A percentile compares a stretch with the other conserved stretches of the same genome.
phyloP scores from a whole-genome alignment of 2,329 filamentous ascomycete genomes.

The Apiospora hydei region DNA sequence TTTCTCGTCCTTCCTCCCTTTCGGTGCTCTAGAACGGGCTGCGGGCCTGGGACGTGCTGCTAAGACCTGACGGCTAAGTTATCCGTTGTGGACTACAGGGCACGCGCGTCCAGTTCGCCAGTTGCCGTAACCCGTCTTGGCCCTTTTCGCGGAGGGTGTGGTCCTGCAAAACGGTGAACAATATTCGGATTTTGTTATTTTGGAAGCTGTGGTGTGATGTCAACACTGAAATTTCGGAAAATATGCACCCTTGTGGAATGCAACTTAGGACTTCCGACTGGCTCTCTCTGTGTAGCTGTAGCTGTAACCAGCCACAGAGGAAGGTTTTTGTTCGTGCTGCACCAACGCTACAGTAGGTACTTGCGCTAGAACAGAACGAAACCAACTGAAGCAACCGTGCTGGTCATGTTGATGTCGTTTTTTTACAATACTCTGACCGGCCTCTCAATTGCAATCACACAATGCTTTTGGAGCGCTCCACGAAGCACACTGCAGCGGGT shows the following conservation, averaged over 20 bases:
- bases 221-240: neutral
- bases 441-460: neutral
- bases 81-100: neutral
- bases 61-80: neutral
- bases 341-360: neutral
- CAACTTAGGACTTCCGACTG: neutral
- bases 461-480: neutral
- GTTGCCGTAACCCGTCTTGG: constrained; percentile 17
- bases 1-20: neutral
- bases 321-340: neutral
- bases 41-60: neutral
- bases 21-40: neutral
- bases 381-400: neutral
- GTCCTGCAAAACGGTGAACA: neutral
- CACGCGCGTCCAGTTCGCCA: constrained; percentile 6
- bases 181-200: neutral
- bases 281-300: neutral
- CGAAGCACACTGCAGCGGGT: neutral
- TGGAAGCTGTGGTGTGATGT: neutral
- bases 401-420: neutral
- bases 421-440: neutral
- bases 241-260: neutral
- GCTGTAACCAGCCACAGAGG: neutral
- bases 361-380: neutral
- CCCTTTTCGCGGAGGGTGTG: neutral